Percentiles rank a stretch among this genome's conserved stretches.
phyloP scores from a whole-genome alignment of 441 rosid genomes.

The Macaranga tanarius region DNA sequence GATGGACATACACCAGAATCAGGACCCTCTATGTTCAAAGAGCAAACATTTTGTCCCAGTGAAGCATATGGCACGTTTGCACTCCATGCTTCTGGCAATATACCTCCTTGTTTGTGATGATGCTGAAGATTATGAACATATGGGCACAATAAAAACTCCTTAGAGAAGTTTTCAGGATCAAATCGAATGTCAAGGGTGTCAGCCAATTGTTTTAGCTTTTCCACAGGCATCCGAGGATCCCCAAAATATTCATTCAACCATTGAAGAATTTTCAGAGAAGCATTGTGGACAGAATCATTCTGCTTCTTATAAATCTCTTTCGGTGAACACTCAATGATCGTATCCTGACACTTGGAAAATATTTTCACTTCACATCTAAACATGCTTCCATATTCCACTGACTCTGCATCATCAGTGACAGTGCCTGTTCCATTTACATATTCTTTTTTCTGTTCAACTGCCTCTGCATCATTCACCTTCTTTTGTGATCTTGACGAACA shows the following conservation, averaged over 20 bases:
- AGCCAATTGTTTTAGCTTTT: constrained; percentile 44
- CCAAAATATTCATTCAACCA: constrained; percentile 68
- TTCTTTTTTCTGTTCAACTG: constrained; percentile 32
- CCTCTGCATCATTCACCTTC: constrained; percentile 48
- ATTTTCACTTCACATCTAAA: constrained; percentile 72
- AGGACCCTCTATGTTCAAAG: constrained; percentile 47
- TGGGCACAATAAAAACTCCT: constrained; percentile 41
- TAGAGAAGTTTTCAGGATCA: constrained; percentile 36
- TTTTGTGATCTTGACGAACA: constrained; percentile 47
- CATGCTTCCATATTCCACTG: constrained; percentile 31
- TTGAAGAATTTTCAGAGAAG: constrained; percentile 70
- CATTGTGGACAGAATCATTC: constrained; percentile 68
- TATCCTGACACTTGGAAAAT: constrained; percentile 57
- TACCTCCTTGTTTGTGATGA: constrained; percentile 26
- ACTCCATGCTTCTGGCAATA: constrained; percentile 23
- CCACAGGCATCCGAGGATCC: constrained; percentile 42
- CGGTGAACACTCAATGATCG: constrained; percentile 67
- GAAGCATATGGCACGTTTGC: constrained; percentile 28
- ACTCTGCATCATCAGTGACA: constrained; percentile 32
- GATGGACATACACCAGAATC: constrained; percentile 59
- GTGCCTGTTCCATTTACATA: constrained; percentile 33
- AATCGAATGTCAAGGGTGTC: constrained; percentile 40
- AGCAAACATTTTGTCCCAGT: constrained; percentile 33
- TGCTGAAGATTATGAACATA: constrained; percentile 30
- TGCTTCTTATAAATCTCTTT: constrained; percentile 63